Conservation (phyloP, 306 rosid genomes). For the Sicyos baderoa region DNA sequence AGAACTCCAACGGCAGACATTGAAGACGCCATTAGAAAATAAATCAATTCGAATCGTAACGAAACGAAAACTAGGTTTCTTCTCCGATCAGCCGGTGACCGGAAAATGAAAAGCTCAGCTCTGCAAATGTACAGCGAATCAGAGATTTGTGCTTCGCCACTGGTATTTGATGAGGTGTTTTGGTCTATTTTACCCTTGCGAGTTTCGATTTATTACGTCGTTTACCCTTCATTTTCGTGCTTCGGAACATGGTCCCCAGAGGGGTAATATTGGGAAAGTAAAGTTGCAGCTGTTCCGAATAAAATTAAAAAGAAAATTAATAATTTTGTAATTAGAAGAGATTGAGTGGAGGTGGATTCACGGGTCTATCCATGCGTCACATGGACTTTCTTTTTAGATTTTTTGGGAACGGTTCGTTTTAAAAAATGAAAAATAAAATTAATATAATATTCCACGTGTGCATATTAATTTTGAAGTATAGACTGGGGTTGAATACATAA, state of each 20-base stretch:
- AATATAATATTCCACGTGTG: background rate
- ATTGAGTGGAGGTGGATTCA: slow-evolving; percentile 15
- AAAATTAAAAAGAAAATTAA: background rate
- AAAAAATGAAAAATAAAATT: background rate
- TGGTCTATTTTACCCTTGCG: background rate
- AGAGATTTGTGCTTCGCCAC: too few relatives aligned
- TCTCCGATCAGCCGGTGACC: too few relatives aligned
- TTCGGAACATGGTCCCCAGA: background rate
- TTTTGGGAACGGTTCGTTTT: background rate
- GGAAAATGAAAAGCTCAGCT: too few relatives aligned
- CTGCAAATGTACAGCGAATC: too few relatives aligned
- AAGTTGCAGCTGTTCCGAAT: background rate
- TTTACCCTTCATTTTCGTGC: background rate
- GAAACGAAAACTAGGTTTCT: too few relatives aligned
- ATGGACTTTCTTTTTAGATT: slow-evolving; percentile 11
- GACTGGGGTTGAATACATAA: too few relatives aligned
- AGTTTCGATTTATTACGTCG: too few relatives aligned
- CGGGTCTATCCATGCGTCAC: slow-evolving; percentile 11
- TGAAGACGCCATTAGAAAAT: too few relatives aligned
- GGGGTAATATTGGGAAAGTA: background rate
- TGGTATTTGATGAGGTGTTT: background rate
- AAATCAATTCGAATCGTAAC: too few relatives aligned
- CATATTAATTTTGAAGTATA: too few relatives aligned
- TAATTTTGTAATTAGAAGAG: background rate
- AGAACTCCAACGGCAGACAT: too few relatives aligned